Percentiles rank a stretch among this genome's conserved stretches.
These are phyloP conservation scores for Galerina sulciceps DNA, from an alignment of 768 basidiomycete genomes.

Conservation along the genomic window DNA sequence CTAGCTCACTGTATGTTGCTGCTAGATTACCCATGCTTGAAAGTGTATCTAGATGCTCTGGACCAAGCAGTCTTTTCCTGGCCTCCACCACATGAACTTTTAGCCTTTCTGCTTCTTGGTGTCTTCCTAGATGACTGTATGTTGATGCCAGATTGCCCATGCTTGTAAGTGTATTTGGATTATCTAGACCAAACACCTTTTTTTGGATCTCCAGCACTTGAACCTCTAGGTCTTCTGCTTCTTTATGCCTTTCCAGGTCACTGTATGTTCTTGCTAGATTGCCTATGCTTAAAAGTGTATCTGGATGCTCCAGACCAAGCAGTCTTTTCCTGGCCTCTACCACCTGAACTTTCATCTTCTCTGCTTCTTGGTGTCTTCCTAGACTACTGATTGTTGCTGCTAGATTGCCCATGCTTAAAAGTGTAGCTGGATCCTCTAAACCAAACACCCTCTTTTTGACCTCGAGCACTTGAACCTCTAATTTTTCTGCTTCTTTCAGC, in stretches of 20 bases:
- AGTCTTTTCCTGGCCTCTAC: neutral
- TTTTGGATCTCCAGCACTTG: neutral
- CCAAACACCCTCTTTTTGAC: constrained; percentile 5
- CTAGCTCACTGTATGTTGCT: neutral
- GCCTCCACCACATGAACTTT: too few species aligned
- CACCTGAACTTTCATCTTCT: neutral
- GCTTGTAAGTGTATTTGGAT: neutral
- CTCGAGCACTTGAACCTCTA: neutral
- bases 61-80: neutral
- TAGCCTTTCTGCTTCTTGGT: neutral
- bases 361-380: neutral
- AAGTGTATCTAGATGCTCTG: neutral
- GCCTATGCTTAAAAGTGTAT: neutral
- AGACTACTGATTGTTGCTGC: neutral
- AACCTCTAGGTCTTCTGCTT: neutral
- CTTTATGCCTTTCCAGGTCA: neutral
- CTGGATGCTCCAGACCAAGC: neutral
- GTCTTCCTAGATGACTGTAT: neutral
- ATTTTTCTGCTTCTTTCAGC: too few species aligned
- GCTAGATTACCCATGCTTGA: neutral
- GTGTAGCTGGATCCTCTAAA: constrained; percentile 2
- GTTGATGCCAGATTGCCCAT: neutral
- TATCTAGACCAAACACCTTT: neutral
- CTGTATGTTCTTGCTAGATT: neutral
- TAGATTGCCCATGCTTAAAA: constrained; percentile 2